Base-by-base conservation (phyloP, 2,329 filamentous ascomycete species). In the Apiospora rasikravindrae region DNA sequence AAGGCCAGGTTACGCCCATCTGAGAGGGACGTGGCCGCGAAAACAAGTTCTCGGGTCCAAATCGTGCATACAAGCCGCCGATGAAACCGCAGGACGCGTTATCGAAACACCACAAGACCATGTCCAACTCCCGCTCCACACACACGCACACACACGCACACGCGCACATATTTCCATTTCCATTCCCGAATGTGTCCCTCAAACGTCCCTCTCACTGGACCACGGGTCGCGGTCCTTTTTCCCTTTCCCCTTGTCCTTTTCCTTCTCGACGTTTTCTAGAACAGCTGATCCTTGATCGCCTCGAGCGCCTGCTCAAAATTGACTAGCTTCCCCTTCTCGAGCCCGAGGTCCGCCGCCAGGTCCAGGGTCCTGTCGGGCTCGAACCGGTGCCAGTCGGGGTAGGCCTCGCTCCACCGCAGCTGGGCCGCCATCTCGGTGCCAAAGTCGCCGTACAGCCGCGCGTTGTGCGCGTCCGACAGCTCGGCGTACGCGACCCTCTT, bases 361-460 rank as follows among this genome's bases (percentile, higher is more conserved):
- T 51, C 24, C 16, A 73, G 44, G 29, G 44, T 29, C 26, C 64
- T 22, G 19, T 61, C 68, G 24, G 71, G 68, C 4, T 33, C 47
- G 40, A 72, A 57, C 33, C 16, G n/a, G 7, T 72, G 49, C 74
- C 73, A 75, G 47, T 70, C 53, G 6, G 74, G 71, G 57, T 72
- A 74, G 33, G 45, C 73, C 69, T 74, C 74, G 66, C 67, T 70
- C 74, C 74, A 75, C 8, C 71, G 51, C 42, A 73, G 19, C 69
- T 73, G 71, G 4, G 70, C 29, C 47, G 70, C 71, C 10, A 70
- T 64, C 69, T 75, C 73, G 1, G 42, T n/a, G 8, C 74, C 74
- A 45, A 47, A 72, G 13, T 72, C 73, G 61, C 73, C 73, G 42
- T 67, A 72, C 8, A 73, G 33, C 37, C 68, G 69, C 24, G 29